phyloP scores from a whole-genome alignment of 164 flowering plant genomes.

The Protea cynaroides region DNA sequence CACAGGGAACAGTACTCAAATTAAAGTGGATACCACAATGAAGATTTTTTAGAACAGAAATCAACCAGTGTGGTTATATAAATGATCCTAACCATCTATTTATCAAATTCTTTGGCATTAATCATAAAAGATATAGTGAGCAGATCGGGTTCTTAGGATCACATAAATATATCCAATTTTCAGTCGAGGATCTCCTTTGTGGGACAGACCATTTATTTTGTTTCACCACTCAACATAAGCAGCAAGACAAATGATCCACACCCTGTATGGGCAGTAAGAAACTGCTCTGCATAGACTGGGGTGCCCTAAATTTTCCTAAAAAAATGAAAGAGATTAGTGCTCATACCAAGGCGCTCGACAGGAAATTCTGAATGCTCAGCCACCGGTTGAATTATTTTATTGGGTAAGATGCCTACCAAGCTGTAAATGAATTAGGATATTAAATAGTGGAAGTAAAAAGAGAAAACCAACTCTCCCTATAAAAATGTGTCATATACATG shows the following conservation, averaged over 20 bases:
- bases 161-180: not conserved
- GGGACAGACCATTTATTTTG: not conserved
- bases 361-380: conserved; percentile 96
- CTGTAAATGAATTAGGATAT: conserved; percentile 28
- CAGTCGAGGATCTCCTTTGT: not conserved
- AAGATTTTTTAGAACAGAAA: not conserved
- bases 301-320: not conserved
- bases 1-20: not conserved
- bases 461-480: not conserved
- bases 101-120: not conserved
- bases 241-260: too few species aligned
- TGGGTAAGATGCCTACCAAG: conserved; percentile 87
- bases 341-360: conserved; percentile 86
- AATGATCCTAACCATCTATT: not conserved
- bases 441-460: not conserved
- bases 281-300: not conserved
- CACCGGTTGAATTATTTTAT: conserved; percentile 85
- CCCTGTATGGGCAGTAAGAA: too few species aligned
- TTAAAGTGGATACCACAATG: not conserved
- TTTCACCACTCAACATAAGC: too few species aligned
- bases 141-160: too few species aligned
- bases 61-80: too few species aligned
- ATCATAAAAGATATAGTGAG: not conserved
- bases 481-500: not conserved
- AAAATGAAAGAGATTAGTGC: not conserved